Percentiles rank a stretch among this genome's conserved stretches.
These are phyloP conservation scores for Bretschneidera sinensis DNA, from an alignment of 345 rosid species.

Conservation along the genomic window DNA sequence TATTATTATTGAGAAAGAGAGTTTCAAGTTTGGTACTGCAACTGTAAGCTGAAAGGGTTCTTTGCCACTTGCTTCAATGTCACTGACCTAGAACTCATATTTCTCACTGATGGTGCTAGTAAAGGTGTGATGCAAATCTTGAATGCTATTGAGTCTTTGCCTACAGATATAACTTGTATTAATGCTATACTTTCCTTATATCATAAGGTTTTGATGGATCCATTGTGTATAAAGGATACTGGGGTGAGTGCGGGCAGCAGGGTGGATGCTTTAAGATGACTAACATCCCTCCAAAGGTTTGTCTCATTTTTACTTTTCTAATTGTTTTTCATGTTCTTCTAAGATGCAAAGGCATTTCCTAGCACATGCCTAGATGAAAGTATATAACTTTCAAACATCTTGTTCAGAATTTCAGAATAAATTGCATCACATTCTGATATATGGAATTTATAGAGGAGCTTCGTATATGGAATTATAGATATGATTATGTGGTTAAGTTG, in stretches of 20 bases:
- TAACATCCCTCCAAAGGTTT: conserved; percentile 86
- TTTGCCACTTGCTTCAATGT: conserved; percentile 23
- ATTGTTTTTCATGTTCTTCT: not conserved
- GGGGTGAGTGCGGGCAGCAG: conserved; percentile 99
- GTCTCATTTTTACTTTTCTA: conserved; percentile 7
- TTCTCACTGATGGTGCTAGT: conserved; percentile 98
- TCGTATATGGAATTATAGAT: no score
- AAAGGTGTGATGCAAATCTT: conserved; percentile 98
- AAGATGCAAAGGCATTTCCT: conserved; percentile 5
- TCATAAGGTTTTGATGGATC: conserved; percentile 73
- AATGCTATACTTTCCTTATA: conserved; percentile 9
- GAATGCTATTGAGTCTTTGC: conserved; percentile 49
- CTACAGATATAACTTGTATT: conserved; percentile 6
- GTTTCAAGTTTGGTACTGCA: not conserved
- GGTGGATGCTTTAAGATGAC: conserved; percentile 99
- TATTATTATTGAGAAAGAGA: conserved; percentile 2
- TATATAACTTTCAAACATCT: not conserved
- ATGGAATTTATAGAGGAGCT: no score
- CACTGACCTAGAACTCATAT: conserved; percentile 95
- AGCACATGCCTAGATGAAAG: conserved; percentile 7
- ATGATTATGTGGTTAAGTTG: no score
- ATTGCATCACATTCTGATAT: no score
- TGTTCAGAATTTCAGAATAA: no score
- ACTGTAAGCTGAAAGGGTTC: conserved; percentile 19
- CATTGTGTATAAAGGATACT: conserved; percentile 95